Evolutionary conservation across 495 filamentous ascomycete genomes (phyloP).

Genomic region (Letharia columbiana): DNA sequence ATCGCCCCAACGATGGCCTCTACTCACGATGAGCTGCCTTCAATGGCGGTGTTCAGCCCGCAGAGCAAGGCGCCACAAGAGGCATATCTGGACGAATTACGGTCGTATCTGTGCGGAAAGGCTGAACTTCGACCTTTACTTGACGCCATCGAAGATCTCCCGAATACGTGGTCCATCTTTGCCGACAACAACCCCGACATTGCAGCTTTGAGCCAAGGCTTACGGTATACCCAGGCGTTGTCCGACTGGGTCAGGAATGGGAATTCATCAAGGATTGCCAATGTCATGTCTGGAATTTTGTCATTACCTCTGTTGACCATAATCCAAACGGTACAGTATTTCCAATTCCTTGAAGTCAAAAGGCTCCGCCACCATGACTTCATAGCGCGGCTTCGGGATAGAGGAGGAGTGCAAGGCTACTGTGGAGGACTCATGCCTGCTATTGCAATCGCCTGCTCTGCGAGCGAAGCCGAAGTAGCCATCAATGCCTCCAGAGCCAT

Average conservation of each 20-base stretch:
- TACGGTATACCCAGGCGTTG: constrained; percentile 12
- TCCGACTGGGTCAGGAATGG: constrained; percentile 18
- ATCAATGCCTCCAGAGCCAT: constrained; percentile 24
- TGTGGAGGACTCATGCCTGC: constrained; percentile 27
- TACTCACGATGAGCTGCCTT: constrained; percentile 14
- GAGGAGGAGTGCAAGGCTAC: constrained; percentile 28
- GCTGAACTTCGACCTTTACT: constrained; percentile 16
- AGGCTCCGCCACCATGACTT: constrained; percentile 13
- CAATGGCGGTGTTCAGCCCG: constrained; percentile 15
- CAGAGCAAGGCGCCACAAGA: constrained; percentile 17
- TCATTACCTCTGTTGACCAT: constrained; percentile 27
- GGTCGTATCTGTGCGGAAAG: constrained; percentile 4
- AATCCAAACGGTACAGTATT: constrained; percentile 30
- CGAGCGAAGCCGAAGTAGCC: constrained; percentile 25
- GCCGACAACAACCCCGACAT: constrained; percentile 7
- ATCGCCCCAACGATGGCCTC: constrained; percentile 1
- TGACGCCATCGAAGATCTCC: constrained; percentile 10
- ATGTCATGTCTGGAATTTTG: constrained; percentile 27
- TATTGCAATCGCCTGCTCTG: constrained; percentile 28
- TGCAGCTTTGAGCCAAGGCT: constrained; percentile 19
- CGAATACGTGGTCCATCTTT: constrained; percentile 17
- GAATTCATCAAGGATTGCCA: constrained; percentile 14
- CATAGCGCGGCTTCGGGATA: constrained; percentile 5
- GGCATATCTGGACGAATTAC: constrained; percentile 10
- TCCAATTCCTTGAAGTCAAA: constrained; percentile 27